These are phyloP conservation scores for Capsaspora owczarzaki DNA, from an alignment of 78 protist species.

Conservation along the genomic window DNA sequence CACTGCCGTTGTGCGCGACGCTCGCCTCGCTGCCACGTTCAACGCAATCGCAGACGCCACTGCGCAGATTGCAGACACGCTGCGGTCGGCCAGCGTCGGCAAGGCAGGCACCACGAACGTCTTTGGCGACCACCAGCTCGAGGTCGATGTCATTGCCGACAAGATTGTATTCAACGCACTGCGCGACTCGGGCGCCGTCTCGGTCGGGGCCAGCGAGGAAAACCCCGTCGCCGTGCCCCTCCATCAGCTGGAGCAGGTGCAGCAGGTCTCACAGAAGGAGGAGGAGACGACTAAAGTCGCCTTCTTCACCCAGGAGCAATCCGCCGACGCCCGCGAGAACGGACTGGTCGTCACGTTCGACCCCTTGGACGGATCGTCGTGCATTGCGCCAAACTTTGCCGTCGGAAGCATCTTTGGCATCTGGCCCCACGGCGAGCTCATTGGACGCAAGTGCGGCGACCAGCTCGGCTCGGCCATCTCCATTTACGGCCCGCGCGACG, in stretches of 20 bases:
- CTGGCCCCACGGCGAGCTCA: conserved; percentile 31
- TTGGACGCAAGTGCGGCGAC: conserved; percentile 43
- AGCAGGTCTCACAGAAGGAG: too few species aligned
- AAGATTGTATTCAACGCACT: not conserved
- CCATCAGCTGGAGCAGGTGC: too few species aligned
- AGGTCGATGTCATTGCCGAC: conserved; percentile 3
- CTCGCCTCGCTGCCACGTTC: not conserved
- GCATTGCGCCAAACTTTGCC: conserved; percentile 61
- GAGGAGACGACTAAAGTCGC: too few species aligned
- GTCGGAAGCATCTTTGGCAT: conserved; percentile 83
- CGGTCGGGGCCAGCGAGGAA: conserved; percentile 1
- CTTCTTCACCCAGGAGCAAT: too few species aligned
- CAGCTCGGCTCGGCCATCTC: conserved; percentile 64
- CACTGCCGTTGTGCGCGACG: not conserved
- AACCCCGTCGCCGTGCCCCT: not conserved
- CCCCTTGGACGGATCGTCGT: conserved; percentile 73
- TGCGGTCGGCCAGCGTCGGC: not conserved
- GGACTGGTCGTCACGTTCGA: conserved; percentile 51
- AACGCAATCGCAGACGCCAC: not conserved
- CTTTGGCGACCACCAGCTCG: conserved; percentile 1
- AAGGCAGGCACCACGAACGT: not conserved
- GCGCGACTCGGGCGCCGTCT: not conserved
- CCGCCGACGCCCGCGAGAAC: too few species aligned
- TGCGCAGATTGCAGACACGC: not conserved
- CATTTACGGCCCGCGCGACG: conserved; percentile 66